phyloP scores from a whole-genome alignment of 2,329 filamentous ascomycete species.

The Fusarium temperatum region DNA sequence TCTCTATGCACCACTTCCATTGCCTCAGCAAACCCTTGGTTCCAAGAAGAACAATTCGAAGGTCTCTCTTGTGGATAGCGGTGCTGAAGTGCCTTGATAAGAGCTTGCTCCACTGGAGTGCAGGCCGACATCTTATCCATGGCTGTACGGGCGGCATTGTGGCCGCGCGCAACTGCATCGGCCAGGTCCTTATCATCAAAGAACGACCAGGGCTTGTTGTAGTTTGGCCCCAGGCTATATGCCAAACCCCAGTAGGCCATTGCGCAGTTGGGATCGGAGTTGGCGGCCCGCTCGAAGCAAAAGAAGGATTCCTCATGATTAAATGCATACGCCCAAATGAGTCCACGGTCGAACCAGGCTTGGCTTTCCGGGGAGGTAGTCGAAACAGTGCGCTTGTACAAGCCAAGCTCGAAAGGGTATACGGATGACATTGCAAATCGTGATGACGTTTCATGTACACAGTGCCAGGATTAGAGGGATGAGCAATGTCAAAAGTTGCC shows the following conservation, averaged over 20 bases:
- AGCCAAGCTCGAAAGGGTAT: conserved; percentile 15
- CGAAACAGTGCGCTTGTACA: conserved; percentile 8
- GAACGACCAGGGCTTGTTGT: conserved; percentile 79
- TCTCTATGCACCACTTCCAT: conserved; percentile 51
- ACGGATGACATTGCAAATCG: not conserved
- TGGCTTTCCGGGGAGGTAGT: conserved; percentile 47
- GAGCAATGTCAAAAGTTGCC: not conserved
- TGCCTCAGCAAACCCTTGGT: conserved; percentile 47
- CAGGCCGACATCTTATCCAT: not conserved
- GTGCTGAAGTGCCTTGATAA: conserved; percentile 68
- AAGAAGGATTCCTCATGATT: conserved; percentile 76
- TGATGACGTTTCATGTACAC: not conserved
- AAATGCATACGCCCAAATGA: conserved; percentile 80
- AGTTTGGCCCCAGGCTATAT: conserved; percentile 78
- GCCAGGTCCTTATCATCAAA: conserved; percentile 68
- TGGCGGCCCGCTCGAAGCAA: conserved; percentile 71
- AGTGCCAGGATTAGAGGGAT: too few relatives aligned
- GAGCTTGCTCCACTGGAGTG: conserved; percentile 60
- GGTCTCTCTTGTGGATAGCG: conserved; percentile 61
- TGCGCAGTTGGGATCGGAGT: conserved; percentile 61
- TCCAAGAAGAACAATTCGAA: conserved; percentile 35
- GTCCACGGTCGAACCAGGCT: conserved; percentile 75
- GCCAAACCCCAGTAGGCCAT: conserved; percentile 77
- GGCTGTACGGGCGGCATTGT: conserved; percentile 2
- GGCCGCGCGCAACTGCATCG: conserved; percentile 40